A percentile compares a stretch with the other conserved stretches of the same genome.
Evolutionary conservation across 1,284 basidiomycete species (phyloP).

Genomic region (Cryptococcus hybrid): DNA sequence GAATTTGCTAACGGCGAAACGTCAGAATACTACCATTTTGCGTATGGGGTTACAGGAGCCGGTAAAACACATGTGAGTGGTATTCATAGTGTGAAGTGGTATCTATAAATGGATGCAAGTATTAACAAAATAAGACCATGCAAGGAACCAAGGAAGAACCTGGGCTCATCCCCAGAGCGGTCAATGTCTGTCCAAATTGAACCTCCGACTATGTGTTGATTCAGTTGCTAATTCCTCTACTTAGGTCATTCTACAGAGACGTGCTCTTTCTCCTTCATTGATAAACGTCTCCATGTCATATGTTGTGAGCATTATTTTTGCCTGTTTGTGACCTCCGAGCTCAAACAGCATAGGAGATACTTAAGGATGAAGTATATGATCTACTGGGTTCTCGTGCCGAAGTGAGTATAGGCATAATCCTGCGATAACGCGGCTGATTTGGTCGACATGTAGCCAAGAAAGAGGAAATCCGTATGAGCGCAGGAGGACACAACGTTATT

Average conservation of each 20-base stretch:
- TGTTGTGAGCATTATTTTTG: slow-evolving; percentile 50
- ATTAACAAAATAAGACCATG: slow-evolving; percentile 60
- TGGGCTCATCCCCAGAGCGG: slow-evolving; percentile 74
- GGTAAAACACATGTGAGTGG: slow-evolving; percentile 40
- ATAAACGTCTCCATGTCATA: slow-evolving; percentile 62
- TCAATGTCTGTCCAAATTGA: slow-evolving; percentile 53
- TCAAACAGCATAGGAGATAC: slow-evolving; percentile 58
- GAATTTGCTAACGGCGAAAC: not conserved
- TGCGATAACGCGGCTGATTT: not conserved
- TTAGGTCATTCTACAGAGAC: slow-evolving; percentile 58
- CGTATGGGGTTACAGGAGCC: slow-evolving; percentile 39
- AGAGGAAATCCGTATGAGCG: slow-evolving; percentile 75
- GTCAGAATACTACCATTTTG: slow-evolving; percentile 32
- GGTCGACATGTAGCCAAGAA: slow-evolving; percentile 59
- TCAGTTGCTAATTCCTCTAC: not conserved
- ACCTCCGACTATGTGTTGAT: not conserved
- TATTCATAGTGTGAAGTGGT: not conserved
- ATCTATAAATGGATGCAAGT: not conserved
- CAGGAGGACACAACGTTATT: slow-evolving; percentile 70
- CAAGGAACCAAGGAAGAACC: slow-evolving; percentile 66
- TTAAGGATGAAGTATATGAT: slow-evolving; percentile 82
- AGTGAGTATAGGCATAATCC: slow-evolving; percentile 50
- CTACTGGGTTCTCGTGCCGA: slow-evolving; percentile 55
- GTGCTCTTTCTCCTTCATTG: slow-evolving; percentile 48
- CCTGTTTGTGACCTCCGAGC: not conserved